phyloP scores from a whole-genome alignment of 176 grass and related monocot genomes.

The Coix lacrymajobi region DNA sequence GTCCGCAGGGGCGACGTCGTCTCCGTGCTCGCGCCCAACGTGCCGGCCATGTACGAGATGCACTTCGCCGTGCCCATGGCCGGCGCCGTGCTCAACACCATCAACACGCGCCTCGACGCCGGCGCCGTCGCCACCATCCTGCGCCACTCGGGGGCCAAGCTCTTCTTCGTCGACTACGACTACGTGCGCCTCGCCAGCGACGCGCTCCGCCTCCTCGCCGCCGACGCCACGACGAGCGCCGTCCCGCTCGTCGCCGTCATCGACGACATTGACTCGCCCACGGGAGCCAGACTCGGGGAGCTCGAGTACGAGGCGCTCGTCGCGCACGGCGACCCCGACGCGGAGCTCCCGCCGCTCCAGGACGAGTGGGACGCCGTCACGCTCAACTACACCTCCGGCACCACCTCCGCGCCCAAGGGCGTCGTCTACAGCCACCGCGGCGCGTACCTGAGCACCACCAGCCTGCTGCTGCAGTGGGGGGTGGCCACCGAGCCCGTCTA shows the following conservation, averaged over 20 bases:
- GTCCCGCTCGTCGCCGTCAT: conserved; percentile 51
- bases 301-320: conserved; percentile 60
- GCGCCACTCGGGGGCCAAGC: conserved; percentile 49
- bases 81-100: conserved; percentile 66
- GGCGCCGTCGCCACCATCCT: conserved; percentile 54
- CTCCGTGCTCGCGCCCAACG: conserved; percentile 61
- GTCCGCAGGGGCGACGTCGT: conserved; percentile 53
- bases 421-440: conserved; percentile 76
- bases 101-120: conserved; percentile 79
- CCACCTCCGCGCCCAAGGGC: conserved; percentile 67
- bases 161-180: conserved; percentile 59
- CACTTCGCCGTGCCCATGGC: conserved; percentile 81
- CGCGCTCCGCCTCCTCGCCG: conserved; percentile 33
- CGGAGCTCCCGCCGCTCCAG: neutral
- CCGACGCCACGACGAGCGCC: neutral
- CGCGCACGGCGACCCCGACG: conserved; percentile 9
- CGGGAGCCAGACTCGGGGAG: conserved; percentile 40
- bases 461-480: conserved; percentile 54
- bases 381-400: conserved; percentile 68
- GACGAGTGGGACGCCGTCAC: conserved; percentile 71
- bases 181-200: conserved; percentile 53
- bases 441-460: conserved; percentile 51
- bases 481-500: conserved; percentile 55
- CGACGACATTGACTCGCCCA: conserved; percentile 52
- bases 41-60: conserved; percentile 77